Conservation (phyloP, 768 basidiomycete genomes). For the Leucosporidium creatinivorum region DNA sequence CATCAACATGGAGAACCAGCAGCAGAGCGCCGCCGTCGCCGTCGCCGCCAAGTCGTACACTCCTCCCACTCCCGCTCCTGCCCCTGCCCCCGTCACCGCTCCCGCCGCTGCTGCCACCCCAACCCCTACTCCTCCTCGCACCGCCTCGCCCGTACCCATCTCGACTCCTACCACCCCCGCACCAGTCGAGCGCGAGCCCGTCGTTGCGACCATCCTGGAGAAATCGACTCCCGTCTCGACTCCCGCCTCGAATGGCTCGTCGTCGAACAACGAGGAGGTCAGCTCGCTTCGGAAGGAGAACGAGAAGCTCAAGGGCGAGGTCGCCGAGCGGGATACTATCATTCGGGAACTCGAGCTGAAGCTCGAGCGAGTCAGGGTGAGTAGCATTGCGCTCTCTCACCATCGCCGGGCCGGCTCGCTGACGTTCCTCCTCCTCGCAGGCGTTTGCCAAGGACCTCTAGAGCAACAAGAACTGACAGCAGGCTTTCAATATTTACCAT, state of each 20-base stretch:
- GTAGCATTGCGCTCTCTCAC: neutral
- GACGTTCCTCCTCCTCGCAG: too few relatives aligned
- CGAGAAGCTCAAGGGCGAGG: constrained; percentile 54
- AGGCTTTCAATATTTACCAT: too few relatives aligned
- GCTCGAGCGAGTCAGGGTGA: constrained; percentile 27
- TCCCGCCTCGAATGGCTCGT: constrained; percentile 3
- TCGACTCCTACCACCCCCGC: constrained; percentile 16
- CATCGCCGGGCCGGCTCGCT: too few relatives aligned
- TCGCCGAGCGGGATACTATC: constrained; percentile 71
- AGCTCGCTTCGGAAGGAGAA: constrained; percentile 53
- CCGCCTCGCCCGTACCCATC: constrained; percentile 17
- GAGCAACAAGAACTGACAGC: too few relatives aligned
- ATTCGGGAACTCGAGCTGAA: constrained; percentile 70
- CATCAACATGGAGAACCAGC: constrained; percentile 43
- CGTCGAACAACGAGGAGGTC: constrained; percentile 6
- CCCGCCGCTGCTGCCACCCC: constrained; percentile 38
- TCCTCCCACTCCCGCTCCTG: constrained; percentile 37
- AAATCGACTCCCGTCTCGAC: neutral
- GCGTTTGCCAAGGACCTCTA: too few relatives aligned
- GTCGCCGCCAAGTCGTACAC: constrained; percentile 41
- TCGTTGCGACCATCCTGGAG: constrained; percentile 5
- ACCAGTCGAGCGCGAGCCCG: constrained; percentile 14
- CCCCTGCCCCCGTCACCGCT: constrained; percentile 32
- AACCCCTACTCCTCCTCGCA: constrained; percentile 36
- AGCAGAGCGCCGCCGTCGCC: constrained; percentile 34